Percentiles rank a stretch among this genome's conserved stretches.
These are phyloP conservation scores for Prinsepia uniflora DNA, from an alignment of 306 rosid genomes.

Conservation along the genomic window DNA sequence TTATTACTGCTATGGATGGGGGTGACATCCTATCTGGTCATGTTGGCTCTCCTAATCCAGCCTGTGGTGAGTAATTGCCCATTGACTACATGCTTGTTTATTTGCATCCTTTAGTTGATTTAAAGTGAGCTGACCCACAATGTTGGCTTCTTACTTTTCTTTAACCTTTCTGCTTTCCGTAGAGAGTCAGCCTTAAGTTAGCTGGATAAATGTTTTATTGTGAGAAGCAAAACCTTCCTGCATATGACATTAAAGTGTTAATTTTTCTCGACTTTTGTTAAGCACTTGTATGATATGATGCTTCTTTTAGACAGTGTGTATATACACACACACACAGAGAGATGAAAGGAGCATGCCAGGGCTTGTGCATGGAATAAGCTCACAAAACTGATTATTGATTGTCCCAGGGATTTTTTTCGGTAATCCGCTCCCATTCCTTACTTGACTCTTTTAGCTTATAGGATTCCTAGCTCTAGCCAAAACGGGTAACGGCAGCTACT, in stretches of 20 bases:
- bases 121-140: neutral
- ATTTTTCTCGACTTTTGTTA: neutral
- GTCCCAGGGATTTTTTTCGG: no score
- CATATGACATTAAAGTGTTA: neutral
- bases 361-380: neutral
- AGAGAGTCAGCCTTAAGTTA: neutral
- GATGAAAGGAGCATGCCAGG: neutral
- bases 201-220: neutral
- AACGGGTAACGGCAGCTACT: no score
- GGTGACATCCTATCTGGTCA: constrained; percentile 72
- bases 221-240: neutral
- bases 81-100: neutral
- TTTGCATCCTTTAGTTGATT: neutral
- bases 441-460: no score
- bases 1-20: constrained; percentile 62
- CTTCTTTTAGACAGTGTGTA: neutral
- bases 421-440: no score
- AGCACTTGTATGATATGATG: neutral
- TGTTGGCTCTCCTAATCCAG: constrained; percentile 88
- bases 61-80: constrained; percentile 76
- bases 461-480: no score
- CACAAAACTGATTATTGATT: neutral
- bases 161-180: neutral
- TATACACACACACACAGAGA: no score
- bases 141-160: neutral